Evolutionary conservation across 495 filamentous ascomycete genomes (phyloP), one percentile per base, ranked within the genome.

Genomic region (Opeltia flavorubescens): DNA sequence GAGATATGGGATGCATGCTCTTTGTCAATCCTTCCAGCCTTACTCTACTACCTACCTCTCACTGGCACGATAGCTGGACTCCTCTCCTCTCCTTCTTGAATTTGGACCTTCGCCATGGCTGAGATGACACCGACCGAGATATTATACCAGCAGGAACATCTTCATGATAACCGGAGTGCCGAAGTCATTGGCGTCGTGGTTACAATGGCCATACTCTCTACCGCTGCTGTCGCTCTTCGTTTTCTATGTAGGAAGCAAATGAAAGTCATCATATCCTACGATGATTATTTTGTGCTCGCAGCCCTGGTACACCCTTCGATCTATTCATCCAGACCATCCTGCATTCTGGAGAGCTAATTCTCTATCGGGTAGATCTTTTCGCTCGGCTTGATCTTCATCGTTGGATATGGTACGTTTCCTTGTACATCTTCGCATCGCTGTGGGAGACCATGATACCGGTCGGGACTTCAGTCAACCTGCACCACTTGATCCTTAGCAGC

Each of bases 101-200:
- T n/a, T n/a, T n/a, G n/a, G 15, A 4, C n/a, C 3, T n/a, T 18
- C 34, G 20, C 8, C 8, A 75, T 62, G 29, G 65, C 72, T 23
- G 75, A 62, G 49, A 63, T 55, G 44, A 63, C 58, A 44, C 60
- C 57, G 28, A 56, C 49, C 35, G n/a, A 13, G 18, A 8, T 18
- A 8, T 15, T 43, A 1, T 44, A 25, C 25, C 43, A 43, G 13
- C 11, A 15, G 11, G 8, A 36, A 28, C 18, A 36, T 28, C 12
- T 39, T n/a, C 0, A 50, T 27, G 12, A 40, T 33, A 15, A 40
- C 33, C 26, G 51, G 36, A 29, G 3, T 39, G 2, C 15, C 5
- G 42, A 9, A 2, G 9, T 50, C 25, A 11, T 15, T 12, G 44
- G 41, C 7, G 17, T 21, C 5, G 11, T 24, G 4, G 31, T 20